These are phyloP conservation scores for Sporothrix sp. DNA, from an alignment of 2,329 filamentous ascomycete species.

Conservation along the genomic window DNA sequence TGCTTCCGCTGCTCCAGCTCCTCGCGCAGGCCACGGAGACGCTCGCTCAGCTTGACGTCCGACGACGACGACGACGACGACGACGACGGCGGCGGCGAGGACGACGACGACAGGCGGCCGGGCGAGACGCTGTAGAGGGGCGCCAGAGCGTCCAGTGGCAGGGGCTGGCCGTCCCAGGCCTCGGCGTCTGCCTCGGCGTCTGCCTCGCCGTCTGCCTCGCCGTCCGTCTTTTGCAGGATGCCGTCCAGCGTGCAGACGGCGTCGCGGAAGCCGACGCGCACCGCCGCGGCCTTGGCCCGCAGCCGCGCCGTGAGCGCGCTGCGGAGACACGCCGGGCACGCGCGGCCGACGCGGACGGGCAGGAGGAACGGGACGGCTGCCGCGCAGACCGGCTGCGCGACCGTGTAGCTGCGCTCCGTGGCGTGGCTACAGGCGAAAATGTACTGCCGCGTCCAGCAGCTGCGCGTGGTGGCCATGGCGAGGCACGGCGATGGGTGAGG, in stretches of 20 bases:
- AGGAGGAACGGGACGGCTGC: neutral
- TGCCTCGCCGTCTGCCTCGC: neutral
- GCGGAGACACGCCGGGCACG: constrained; percentile 2
- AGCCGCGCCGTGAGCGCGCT: neutral
- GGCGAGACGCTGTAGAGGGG: neutral
- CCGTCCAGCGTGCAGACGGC: neutral
- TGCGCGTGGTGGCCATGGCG: neutral
- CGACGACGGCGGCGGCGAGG: neutral
- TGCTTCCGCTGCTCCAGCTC: constrained; percentile 11
- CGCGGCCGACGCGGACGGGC: neutral
- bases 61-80: neutral
- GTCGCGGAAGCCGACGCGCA: neutral
- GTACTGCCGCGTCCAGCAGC: constrained; percentile 6
- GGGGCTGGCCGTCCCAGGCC: neutral
- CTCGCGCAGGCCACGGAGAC: constrained; percentile 9
- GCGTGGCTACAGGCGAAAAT: constrained; percentile 13
- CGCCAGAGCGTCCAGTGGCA: too few species aligned
- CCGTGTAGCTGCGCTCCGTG: neutral
- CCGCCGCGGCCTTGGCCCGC: neutral
- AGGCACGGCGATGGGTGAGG: neutral
- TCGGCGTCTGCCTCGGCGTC: neutral
- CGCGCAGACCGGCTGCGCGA: neutral
- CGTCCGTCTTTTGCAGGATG: too few species aligned
- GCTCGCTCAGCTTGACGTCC: constrained; percentile 9
- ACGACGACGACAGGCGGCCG: neutral